A percentile compares a stretch with the other conserved stretches of the same genome.
Evolutionary conservation across 2,329 filamentous ascomycete species (phyloP).

Genomic region (Fusarium euwallaceae): DNA sequence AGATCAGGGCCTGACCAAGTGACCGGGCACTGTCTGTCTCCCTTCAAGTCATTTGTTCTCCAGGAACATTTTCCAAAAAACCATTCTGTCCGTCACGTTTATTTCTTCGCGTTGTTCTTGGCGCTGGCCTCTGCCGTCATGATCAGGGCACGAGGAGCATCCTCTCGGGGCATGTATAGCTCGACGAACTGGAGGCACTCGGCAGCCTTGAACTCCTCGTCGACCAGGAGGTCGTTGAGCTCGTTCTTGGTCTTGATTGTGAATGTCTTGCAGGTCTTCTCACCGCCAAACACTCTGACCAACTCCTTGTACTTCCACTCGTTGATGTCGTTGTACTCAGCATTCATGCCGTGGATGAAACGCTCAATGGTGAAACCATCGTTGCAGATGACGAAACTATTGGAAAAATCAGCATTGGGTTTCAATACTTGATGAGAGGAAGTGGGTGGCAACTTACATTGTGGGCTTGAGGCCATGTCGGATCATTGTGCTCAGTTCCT

Average conservation of each 20-base stretch:
- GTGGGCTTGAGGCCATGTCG: conserved; percentile 80
- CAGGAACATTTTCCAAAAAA: conserved; percentile 22
- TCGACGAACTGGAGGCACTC: conserved; percentile 79
- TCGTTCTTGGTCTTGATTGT: conserved; percentile 77
- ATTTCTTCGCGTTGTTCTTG: conserved; percentile 70
- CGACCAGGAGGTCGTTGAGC: conserved; percentile 73
- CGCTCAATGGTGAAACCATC: conserved; percentile 92
- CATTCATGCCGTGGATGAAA: conserved; percentile 86
- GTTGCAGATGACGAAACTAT: conserved; percentile 85
- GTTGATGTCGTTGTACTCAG: conserved; percentile 83
- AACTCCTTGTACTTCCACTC: conserved; percentile 80
- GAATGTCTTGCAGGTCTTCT: conserved; percentile 71
- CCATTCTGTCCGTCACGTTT: conserved; percentile 27
- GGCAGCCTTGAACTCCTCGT: conserved; percentile 73
- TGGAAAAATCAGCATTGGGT: conserved; percentile 35
- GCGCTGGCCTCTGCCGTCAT: conserved; percentile 79
- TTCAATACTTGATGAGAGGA: neutral
- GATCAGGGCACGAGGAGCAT: conserved; percentile 79
- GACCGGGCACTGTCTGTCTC: conserved; percentile 7
- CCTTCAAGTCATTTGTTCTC: conserved; percentile 27
- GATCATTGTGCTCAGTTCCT: conserved; percentile 88
- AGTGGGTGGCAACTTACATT: conserved; percentile 67
- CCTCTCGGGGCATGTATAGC: conserved; percentile 82
- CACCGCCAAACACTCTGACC: conserved; percentile 76
- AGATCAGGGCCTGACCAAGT: conserved; percentile 23